Base-by-base conservation (phyloP, 1,284 basidiomycete genomes). In the Fomitiporia mediterranea region DNA sequence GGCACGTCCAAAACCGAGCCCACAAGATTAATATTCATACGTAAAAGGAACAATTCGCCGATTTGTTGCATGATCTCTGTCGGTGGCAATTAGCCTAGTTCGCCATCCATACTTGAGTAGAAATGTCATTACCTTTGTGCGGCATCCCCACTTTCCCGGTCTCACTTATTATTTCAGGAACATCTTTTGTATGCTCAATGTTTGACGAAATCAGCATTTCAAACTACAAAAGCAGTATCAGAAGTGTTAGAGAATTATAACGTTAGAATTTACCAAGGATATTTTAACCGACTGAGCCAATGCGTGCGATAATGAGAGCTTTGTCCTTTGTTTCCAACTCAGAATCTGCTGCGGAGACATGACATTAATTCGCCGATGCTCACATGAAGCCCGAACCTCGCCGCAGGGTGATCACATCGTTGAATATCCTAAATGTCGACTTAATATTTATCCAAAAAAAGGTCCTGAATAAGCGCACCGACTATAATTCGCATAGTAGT, bases 31-130 rank as follows among this genome's bases (percentile, higher is more conserved):
- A 98, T 96, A 68, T 95, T 96, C 62, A 95, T 94, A 59, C 95
- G 79, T 63, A 98, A 75, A 49, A 98, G 85, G 72, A 98, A 98
- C 42, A 98, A 78, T 65, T 93, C 89, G 30, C 94, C 94, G 63
- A 97, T 98, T 72, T 98, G 92, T 68, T 91, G 91, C 94, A 98
- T 97, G 67, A 98, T 98, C 69, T 97, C 94, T 88, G 28, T 30
- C 15, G n/a, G 72, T 46, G 76, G 70, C 0, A 76, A 76, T 64
- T 78, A 70, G 65, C 76, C 56, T 30, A 17, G 34, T 30, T 21
- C 38, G 37, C 19, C n/a, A 42, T n/a, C 21, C 19, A 53, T 37
- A 13, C 38, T 37, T 34, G 44, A 15, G 25, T 23, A 48, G 37
- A 19, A 28, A 32, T 25, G 28, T 62, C 37, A 17, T 40, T 21